phyloP scores from a whole-genome alignment of 306 rosid genomes.

The Inga leiocalycina region DNA sequence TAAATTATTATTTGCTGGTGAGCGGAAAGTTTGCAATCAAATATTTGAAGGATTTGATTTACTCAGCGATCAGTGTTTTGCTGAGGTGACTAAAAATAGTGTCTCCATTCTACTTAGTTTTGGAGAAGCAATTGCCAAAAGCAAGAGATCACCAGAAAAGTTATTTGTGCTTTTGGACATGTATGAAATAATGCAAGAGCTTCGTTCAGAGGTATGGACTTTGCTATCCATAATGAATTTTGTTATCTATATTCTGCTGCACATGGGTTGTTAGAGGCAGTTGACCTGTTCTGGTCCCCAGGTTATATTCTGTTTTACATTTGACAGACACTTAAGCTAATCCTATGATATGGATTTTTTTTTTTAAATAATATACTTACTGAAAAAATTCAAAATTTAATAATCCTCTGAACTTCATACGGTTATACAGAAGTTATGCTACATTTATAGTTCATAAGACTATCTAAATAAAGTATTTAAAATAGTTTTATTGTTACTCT shows the following conservation, averaged over 20 bases:
- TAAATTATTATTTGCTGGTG: conserved; percentile 70
- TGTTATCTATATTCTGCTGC: not conserved
- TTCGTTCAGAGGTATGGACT: conserved; percentile 60
- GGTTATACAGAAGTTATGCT: not conserved
- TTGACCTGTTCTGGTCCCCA: not conserved
- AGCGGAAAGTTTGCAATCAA: conserved; percentile 65
- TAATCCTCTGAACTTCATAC: not conserved
- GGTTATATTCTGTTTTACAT: not conserved
- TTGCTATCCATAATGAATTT: not conserved
- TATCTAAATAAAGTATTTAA: too few species aligned
- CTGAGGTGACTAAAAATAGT: conserved; percentile 70
- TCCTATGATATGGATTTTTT: not conserved
- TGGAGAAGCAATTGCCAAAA: conserved; percentile 72
- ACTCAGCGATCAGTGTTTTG: conserved; percentile 63
- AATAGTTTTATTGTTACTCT: not conserved
- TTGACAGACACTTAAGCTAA: not conserved
- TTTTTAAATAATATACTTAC: not conserved
- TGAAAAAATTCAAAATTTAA: not conserved
- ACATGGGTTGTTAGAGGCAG: not conserved
- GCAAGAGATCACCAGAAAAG: conserved; percentile 83
- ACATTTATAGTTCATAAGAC: not conserved
- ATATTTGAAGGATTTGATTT: conserved; percentile 62
- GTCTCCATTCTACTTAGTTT: conserved; percentile 64
- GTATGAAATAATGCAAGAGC: conserved; percentile 79
- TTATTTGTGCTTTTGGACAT: conserved; percentile 79